Evolutionary conservation across 1,284 basidiomycete genomes (phyloP), one percentile per base, ranked within the genome.

Genomic region (Vanrija humicola): DNA sequence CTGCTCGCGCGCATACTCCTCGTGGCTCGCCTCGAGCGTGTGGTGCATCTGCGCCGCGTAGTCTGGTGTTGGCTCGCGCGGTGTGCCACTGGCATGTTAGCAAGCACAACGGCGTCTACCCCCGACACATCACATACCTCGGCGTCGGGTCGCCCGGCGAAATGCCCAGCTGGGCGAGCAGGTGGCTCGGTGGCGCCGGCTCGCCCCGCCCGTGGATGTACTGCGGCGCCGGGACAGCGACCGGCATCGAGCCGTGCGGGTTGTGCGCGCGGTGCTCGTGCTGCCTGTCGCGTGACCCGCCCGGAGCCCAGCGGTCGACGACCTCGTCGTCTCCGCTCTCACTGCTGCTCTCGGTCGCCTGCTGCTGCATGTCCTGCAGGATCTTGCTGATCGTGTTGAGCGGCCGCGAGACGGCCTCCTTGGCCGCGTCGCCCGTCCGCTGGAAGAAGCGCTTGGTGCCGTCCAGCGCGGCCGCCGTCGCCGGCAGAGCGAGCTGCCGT

Each of bases 341-440:
- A 44, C 62, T 56, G 38, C 44, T 40, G 34, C 34, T 34, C 46
- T 55, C 52, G 40, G 66, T 64, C 38, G 58, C 67, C n/a, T 61
- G 59, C 87, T 87, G 64, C 82, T 87, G 66, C 62, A 75, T 75
- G 12, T 58, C 59, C 43, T 76, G 73, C 68, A 96, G 87, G 60
- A 96, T 91, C 57, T 88, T 84, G 10, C 90, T 84, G 51, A 96
- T 87, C 1, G 91, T 90, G 59, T 80, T 88, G 14, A 96, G 80
- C 6, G 92, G 92, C 68, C 90, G 90, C 15, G 86, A 89, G 55
- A 95, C 86, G 0, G 84, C 89, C 48, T 78, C 76, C 48, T 76
- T 70, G 16, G 77, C 77, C 26, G 75, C 63, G 68, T 92, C 89
- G 6, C 90, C 88, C 0, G 91, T 94, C 67, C 88, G 86, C 73